Evolutionary conservation across 2,329 filamentous ascomycete genomes (phyloP), one percentile per base, ranked within the genome.

Genomic region (Aureobasidium lini): DNA sequence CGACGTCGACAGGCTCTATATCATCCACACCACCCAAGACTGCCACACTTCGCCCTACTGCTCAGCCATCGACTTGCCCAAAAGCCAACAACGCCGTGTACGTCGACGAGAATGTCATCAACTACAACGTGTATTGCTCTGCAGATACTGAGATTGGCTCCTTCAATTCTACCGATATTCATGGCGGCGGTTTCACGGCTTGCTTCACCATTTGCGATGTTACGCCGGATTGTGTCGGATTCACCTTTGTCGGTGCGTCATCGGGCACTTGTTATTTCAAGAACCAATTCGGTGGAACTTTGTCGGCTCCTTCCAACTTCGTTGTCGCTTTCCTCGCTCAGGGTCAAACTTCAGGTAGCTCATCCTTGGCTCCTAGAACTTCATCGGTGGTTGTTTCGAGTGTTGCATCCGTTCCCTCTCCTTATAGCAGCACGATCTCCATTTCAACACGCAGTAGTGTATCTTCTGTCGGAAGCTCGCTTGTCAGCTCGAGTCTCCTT

Each of bases 191-290:
- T 1, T 65, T 62, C 48, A 60, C 49, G 10, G 63, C 62, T 16
- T 66, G 64, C 44, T 60, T 65, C 47, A 54, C 43, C n/a, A 52
- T 54, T 8, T 66, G 64, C 37, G 64, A 66, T 56, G 58, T 53
- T 47, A 60, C 50, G 4, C 34, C 49, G 9, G 60, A 40, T 4
- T 66, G 64, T 46, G 53, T 53, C 4, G 60, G 47, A 4, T 62
- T 62, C 39, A 61, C 54, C 1, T 62, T 59, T n/a, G 61, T 58
- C 10, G 61, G 61, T n/a, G 37, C 40, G 16, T 50, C 59, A 29
- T 52, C 48, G 18, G 62, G 60, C 11, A 60, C 57, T 8, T 63
- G 62, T 34, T 58, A 62, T 36, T 59, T 63, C 60, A 63, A 63
- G 46, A 58, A 56, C 4, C 13, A 34, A 16, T 28, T 32, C 15